phyloP scores from a whole-genome alignment of 2,329 filamentous ascomycete species.

The Nothophoma quercina region DNA sequence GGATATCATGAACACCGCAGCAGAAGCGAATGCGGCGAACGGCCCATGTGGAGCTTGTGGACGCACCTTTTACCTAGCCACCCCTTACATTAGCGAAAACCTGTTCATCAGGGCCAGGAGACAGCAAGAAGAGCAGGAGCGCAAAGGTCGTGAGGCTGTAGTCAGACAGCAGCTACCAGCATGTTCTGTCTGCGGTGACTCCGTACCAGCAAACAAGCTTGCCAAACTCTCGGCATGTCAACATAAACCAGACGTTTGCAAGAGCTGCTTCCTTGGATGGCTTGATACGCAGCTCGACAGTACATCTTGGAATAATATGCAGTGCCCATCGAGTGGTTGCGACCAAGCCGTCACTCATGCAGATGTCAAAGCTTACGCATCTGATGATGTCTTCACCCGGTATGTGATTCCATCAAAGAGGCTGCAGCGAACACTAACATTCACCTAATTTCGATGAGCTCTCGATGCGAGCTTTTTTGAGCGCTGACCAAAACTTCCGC shows the following conservation, averaged over 20 bases:
- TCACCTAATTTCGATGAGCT: conserved; percentile 7
- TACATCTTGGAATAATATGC: not conserved
- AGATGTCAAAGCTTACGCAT: not conserved
- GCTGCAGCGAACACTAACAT: not conserved
- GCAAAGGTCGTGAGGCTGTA: not conserved
- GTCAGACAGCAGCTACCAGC: not conserved
- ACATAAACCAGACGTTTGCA: conserved; percentile 4
- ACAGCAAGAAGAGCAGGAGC: not conserved
- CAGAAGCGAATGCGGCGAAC: no score
- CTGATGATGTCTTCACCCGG: not conserved
- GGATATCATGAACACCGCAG: no score
- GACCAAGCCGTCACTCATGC: not conserved
- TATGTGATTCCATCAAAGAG: not conserved
- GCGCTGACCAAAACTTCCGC: no score
- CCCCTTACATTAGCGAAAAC: no score
- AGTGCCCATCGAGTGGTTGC: conserved; percentile 6
- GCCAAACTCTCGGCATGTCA: not conserved
- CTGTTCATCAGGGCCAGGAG: no score
- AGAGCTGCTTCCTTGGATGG: not conserved
- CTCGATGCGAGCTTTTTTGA: no score
- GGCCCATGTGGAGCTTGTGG: no score
- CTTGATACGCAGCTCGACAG: not conserved
- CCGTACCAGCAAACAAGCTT: not conserved
- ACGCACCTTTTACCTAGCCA: no score
- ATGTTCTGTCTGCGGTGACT: conserved; percentile 2